Conservation (phyloP, 1,139 yeast species). For the Magnusiomyces fungicola region DNA sequence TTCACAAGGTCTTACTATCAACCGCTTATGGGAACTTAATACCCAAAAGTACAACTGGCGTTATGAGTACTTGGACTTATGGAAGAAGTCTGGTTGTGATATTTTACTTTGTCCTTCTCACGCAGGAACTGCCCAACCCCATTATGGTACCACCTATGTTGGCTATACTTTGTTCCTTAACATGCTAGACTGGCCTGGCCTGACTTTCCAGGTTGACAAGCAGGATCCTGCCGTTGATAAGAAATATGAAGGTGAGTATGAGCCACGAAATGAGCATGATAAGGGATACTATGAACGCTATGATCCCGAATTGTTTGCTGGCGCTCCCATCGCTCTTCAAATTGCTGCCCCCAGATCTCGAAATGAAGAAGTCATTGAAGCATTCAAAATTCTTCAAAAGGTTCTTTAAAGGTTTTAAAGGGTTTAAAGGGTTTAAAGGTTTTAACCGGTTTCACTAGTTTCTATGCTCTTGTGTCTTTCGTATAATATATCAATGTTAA, state of each 20-base stretch:
- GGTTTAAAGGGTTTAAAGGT: no score
- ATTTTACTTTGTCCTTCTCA: slow-evolving; percentile 62
- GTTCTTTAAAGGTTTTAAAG: slow-evolving; percentile 1
- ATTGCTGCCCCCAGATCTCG: slow-evolving; percentile 36
- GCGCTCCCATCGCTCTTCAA: slow-evolving; percentile 40
- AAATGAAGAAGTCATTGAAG: slow-evolving; percentile 29
- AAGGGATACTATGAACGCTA: slow-evolving; percentile 26
- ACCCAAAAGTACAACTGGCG: slow-evolving; percentile 29
- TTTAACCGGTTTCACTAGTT: no score
- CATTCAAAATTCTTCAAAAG: background rate
- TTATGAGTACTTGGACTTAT: slow-evolving; percentile 30
- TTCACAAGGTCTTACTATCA: slow-evolving; percentile 24
- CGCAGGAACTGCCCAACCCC: slow-evolving; percentile 61
- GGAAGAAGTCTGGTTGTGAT: slow-evolving; percentile 52
- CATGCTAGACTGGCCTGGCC: slow-evolving; percentile 44
- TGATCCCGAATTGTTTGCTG: slow-evolving; percentile 34
- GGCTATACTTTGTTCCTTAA: slow-evolving; percentile 49
- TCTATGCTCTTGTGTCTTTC: no score
- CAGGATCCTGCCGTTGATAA: slow-evolving; percentile 38
- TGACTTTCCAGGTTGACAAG: slow-evolving; percentile 45
- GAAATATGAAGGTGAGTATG: slow-evolving; percentile 22
- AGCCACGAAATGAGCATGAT: slow-evolving; percentile 29
- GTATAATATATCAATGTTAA: no score
- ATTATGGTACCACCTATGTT: slow-evolving; percentile 42
- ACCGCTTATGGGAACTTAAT: slow-evolving; percentile 34